Evolutionary conservation across 2,329 filamentous ascomycete species (phyloP).

Genomic region (Rutstroemia sp.): DNA sequence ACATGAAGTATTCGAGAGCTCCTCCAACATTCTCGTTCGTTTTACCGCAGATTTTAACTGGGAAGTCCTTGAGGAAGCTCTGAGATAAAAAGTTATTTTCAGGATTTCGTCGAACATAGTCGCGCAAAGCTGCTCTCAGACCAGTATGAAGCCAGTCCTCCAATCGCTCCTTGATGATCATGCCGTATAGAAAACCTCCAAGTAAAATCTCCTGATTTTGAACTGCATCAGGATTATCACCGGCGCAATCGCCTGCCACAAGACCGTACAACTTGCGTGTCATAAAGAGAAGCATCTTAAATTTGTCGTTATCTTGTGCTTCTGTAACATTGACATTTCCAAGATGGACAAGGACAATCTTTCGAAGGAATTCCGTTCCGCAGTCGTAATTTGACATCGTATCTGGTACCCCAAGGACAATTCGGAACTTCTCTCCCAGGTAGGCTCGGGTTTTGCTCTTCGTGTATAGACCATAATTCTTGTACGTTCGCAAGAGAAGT

Average conservation of each 20-base stretch:
- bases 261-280: constrained; percentile 89
- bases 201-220: constrained; percentile 94
- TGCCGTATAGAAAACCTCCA: constrained; percentile 87
- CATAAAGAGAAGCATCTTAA: constrained; percentile 91
- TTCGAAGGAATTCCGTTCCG: constrained; percentile 83
- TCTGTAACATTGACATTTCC: constrained; percentile 80
- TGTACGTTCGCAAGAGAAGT: constrained; percentile 86
- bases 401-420: constrained; percentile 76
- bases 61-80: constrained; percentile 74
- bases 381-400: constrained; percentile 83
- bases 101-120: constrained; percentile 48
- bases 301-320: constrained; percentile 83
- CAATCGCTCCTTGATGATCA: constrained; percentile 89
- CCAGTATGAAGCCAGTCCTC: constrained; percentile 71
- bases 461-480: constrained; percentile 77
- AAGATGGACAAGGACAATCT: constrained; percentile 85
- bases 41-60: constrained; percentile 67
- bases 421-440: constrained; percentile 83
- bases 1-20: constrained; percentile 88
- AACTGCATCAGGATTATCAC: constrained; percentile 94
- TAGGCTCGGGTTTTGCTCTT: constrained; percentile 77
- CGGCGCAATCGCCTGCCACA: constrained; percentile 83
- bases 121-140: constrained; percentile 46
- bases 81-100: constrained; percentile 69
- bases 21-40: constrained; percentile 86